Evolutionary conservation across 1,139 yeast species (phyloP), one percentile per base, ranked within the genome.

Genomic region (Candida dubliniensis): DNA sequence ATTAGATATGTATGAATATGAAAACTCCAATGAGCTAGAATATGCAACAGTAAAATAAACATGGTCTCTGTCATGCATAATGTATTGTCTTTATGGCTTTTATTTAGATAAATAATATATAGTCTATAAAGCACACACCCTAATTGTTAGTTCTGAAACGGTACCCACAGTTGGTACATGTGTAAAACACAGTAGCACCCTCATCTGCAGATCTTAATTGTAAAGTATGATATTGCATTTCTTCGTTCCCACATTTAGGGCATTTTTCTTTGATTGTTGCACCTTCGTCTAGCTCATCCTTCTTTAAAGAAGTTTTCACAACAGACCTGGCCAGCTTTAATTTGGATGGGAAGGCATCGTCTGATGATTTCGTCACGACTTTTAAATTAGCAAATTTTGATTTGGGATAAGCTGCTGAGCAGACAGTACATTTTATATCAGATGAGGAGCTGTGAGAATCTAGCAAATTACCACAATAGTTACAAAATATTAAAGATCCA

Each of bases 141-240:
- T 52, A 90, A 64, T 91, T 91, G 66, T 91, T 91, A 39, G 96
- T 89, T 74, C 97, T 85, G 74, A 87, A 91, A 60, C 89, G 81
- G 76, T 91, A 89, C 36, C 93, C 93, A 76, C 99, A 93, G 41
- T 79, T 72, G 1, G 96, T 86, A 74, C 99, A 93, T 1, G 99
- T 91, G 69, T 93, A 95, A 64, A 93, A 95, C 29, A 87, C 95
- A 6, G 95, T 87, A 27, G 95, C 95, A 75, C 99, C 99, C 77
- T 93, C 99, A 77, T 93, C 99, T 2, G 99, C 99, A 43, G 96
- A 87, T 71, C 99, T 82, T 56, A 93, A 78, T 68, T 93, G 99
- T 57, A 93, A 74, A 8, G 99, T 93, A 62, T 93, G 97, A 66
- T 93, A 93, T 63, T 85, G 93, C 99, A 95, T 95, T 67, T 93